Evolutionary conservation across 1,284 basidiomycete genomes (phyloP).

Genomic region (Irpex sp.): DNA sequence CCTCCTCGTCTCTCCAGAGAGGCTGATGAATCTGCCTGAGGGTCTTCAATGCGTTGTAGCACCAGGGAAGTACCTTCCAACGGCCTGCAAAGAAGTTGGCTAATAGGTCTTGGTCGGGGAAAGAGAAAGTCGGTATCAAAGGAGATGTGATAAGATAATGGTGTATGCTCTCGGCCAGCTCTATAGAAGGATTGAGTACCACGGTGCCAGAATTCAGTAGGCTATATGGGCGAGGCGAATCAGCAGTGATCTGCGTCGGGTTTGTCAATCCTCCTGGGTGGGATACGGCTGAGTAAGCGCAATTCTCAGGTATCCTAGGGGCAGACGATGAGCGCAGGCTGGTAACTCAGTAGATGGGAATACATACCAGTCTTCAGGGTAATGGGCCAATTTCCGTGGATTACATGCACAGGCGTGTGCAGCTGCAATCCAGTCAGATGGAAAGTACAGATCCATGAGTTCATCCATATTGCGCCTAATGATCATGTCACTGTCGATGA

Average conservation of each 20-base stretch:
- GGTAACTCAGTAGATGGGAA: neutral
- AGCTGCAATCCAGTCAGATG: slow-evolving; percentile 76
- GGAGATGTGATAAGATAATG: slow-evolving; percentile 68
- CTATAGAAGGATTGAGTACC: slow-evolving; percentile 74
- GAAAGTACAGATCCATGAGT: slow-evolving; percentile 71
- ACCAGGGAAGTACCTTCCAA: slow-evolving; percentile 75
- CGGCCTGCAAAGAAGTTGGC: slow-evolving; percentile 75
- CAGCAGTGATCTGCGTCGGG: slow-evolving; percentile 43
- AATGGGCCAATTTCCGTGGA: slow-evolving; percentile 78
- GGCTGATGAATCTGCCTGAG: slow-evolving; percentile 63
- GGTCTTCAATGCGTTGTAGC: slow-evolving; percentile 87
- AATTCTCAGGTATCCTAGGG: slow-evolving; percentile 84
- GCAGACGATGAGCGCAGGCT: neutral
- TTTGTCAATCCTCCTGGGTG: slow-evolving; percentile 45
- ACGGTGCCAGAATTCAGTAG: slow-evolving; percentile 91
- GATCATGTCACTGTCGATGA: slow-evolving; percentile 93
- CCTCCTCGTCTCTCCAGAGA: slow-evolving; percentile 78
- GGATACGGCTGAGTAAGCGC: slow-evolving; percentile 69
- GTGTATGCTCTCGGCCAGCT: slow-evolving; percentile 49
- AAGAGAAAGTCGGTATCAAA: slow-evolving; percentile 67
- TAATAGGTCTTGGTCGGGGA: slow-evolving; percentile 93
- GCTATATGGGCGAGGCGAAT: slow-evolving; percentile 67
- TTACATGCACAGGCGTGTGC: slow-evolving; percentile 93
- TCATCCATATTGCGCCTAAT: slow-evolving; percentile 90
- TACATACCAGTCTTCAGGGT: slow-evolving; percentile 85